Percentiles rank a stretch among this genome's conserved stretches.
Evolutionary conservation across 148 eudicot species (phyloP).

Genomic region (Linanthus parryae): DNA sequence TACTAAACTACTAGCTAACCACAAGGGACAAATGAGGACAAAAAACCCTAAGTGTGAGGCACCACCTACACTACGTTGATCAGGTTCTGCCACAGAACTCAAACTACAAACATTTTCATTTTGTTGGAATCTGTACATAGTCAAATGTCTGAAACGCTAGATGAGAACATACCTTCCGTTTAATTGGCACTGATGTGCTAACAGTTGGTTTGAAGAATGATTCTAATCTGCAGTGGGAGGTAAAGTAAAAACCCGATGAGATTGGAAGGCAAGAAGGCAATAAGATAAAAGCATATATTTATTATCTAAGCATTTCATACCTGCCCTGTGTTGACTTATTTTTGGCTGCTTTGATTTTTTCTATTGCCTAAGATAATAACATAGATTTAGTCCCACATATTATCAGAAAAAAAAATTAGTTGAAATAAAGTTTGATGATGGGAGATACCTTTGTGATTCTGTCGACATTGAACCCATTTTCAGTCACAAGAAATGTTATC

Average conservation of each 20-base stretch:
- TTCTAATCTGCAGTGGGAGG: slow-evolving; percentile 53
- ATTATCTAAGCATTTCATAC: slow-evolving; percentile 34
- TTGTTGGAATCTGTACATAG: background rate
- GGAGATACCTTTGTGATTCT: slow-evolving; percentile 67
- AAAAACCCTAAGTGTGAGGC: no score
- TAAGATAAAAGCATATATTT: slow-evolving; percentile 2
- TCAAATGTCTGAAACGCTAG: background rate
- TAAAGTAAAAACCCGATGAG: background rate
- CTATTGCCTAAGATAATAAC: slow-evolving; percentile 65
- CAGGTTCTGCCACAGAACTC: background rate
- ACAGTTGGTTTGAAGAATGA: slow-evolving; percentile 73
- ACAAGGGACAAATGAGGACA: background rate
- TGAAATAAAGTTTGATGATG: slow-evolving; percentile 3
- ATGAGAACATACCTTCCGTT: slow-evolving; percentile 63
- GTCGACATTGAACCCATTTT: slow-evolving; percentile 90
- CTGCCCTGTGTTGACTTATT: slow-evolving; percentile 78
- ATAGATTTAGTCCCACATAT: no score
- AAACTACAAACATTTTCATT: background rate
- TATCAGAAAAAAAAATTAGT: slow-evolving; percentile 2
- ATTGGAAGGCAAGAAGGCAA: background rate
- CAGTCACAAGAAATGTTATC: slow-evolving; percentile 76
- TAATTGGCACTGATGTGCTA: slow-evolving; percentile 50
- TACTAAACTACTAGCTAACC: no score
- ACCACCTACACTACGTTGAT: no score
- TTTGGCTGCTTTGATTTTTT: slow-evolving; percentile 95